Conservation (phyloP, 1,284 basidiomycete genomes). For the Naganishia cerealis region DNA sequence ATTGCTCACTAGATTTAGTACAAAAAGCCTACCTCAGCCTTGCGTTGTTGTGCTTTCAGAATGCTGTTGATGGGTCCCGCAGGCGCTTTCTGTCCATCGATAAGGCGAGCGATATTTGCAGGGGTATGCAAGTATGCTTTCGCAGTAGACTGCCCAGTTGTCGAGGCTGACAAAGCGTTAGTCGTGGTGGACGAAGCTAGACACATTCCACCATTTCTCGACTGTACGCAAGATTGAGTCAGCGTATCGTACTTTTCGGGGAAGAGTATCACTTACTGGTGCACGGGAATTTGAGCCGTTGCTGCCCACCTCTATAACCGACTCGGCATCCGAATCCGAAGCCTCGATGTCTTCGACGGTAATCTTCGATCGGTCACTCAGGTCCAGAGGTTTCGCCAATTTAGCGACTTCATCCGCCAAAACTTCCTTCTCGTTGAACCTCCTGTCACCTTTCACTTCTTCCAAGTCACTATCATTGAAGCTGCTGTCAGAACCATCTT, state of each 20-base stretch:
- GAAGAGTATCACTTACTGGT: neutral
- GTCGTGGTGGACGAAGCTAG: slow-evolving; percentile 23
- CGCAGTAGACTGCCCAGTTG: neutral
- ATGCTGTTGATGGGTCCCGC: slow-evolving; percentile 30
- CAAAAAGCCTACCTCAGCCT: slow-evolving; percentile 24
- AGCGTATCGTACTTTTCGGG: neutral
- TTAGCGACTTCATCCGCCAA: slow-evolving; percentile 30
- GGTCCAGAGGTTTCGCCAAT: slow-evolving; percentile 18
- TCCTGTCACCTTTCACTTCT: slow-evolving; percentile 19
- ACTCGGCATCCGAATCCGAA: slow-evolving; percentile 7
- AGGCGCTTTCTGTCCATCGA: slow-evolving; percentile 31
- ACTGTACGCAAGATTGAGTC: neutral
- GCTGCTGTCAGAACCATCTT: slow-evolving; percentile 19
- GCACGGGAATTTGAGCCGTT: slow-evolving; percentile 4
- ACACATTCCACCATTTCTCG: neutral
- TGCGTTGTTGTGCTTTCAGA: slow-evolving; percentile 31
- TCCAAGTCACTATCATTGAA: slow-evolving; percentile 4
- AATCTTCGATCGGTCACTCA: neutral
- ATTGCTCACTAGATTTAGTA: too few species aligned
- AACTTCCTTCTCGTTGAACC: slow-evolving; percentile 27
- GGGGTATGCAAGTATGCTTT: slow-evolving; percentile 12
- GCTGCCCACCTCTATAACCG: slow-evolving; percentile 9
- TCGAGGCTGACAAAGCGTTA: slow-evolving; percentile 2
- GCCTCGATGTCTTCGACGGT: neutral
- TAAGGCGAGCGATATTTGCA: slow-evolving; percentile 30